Evolutionary conservation across 2,329 filamentous ascomycete genomes (phyloP), one percentile per base, ranked within the genome.

Genomic region (Diaporthe citriasiana): DNA sequence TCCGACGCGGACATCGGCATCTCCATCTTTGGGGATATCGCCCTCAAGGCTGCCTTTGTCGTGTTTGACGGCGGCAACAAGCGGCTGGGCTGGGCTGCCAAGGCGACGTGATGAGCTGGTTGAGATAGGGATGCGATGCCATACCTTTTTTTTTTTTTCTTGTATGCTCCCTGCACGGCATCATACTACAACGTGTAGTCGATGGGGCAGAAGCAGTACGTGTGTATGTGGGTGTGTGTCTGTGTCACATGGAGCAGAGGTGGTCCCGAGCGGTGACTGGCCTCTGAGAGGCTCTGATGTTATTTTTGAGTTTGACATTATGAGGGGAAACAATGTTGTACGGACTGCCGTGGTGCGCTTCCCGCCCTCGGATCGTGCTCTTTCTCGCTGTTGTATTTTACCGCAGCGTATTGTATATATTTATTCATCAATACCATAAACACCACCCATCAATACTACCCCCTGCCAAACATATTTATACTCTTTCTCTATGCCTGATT

Each of bases 41-140:
- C 77, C n/a, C 69, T 81, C 35, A 81, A 81, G 76, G 73, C 78
- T 12, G 78, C 79, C 66, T 78, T 80, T 70, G 80, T 81, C 0
- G 80, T 81, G 15, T 80, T 81, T 74, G 80, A 81, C 73, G 78
- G 81, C 8, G 79, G 82, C 15, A 81, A 81, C 10, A 82, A 80
- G 56, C 79, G 79, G 65, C 78, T 87, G 30, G 85, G 85, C 35
- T 86, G 86, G 76, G 85, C 85, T 69, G 63, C 76, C 3, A 82
- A 82, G 76, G 38, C 68, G 72, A 71, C 77, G 40, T 68, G 66
- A 30, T 72, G n/a, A 56, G 22, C 45, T 50, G 22, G 45, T 7
- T 47, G 45, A 1, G 45, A 7, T n/a, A 19, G 17, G 17, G 10
- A 45, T 17, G 35, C n/a, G 19, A 19, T 59, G 55, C 38, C 38